Evolutionary conservation across 805 yeast species (phyloP), one percentile per base, ranked within the genome.

Genomic region (Pichia sporocuriosa): DNA sequence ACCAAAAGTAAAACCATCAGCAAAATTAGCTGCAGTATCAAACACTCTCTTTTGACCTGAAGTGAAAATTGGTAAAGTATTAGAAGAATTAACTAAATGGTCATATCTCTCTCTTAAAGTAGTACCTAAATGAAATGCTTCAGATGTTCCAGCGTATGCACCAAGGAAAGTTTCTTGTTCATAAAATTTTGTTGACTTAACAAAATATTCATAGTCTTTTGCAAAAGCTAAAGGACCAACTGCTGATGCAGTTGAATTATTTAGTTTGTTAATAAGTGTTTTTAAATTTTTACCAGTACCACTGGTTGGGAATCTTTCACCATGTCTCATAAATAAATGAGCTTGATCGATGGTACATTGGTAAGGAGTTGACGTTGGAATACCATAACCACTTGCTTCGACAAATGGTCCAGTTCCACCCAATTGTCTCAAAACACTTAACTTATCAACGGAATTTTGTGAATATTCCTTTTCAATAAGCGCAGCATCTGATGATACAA

Each of bases 281-380:
- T 46, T 23, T 13, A 49, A 47, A 20, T 56, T 60, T 16, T 27
- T 26, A 11, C 42, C 47, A 4, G 65, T 59, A 21, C 65, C 61
- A 6, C 51, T 59, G 4, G 79, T 67, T 12, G 84, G 84, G 53
- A 67, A 81, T 50, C 93, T 68, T 57, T 81, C 88, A 25, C 88
- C 90, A 52, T 84, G 90, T 54, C 93, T 72, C 54, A 77, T 78
- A 33, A 79, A 58, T 28, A 82, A 59, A 50, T 81, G 88, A 10
- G 79, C 84, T 58, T 84, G 90, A 49, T 72, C 72, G 43, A 78
- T 61, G 6, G 59, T 52, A 59, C 85, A 81, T 35, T 64, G 64
- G 8, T 57, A 63, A 32, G 81, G 81, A 2, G 67, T 50, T 8
- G 63, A 73, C n/a, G 70, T 57, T 19, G 70, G 60, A 36, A 77